phyloP scores from a whole-genome alignment of 768 basidiomycete species.

The Kwoniella botswanensis region DNA sequence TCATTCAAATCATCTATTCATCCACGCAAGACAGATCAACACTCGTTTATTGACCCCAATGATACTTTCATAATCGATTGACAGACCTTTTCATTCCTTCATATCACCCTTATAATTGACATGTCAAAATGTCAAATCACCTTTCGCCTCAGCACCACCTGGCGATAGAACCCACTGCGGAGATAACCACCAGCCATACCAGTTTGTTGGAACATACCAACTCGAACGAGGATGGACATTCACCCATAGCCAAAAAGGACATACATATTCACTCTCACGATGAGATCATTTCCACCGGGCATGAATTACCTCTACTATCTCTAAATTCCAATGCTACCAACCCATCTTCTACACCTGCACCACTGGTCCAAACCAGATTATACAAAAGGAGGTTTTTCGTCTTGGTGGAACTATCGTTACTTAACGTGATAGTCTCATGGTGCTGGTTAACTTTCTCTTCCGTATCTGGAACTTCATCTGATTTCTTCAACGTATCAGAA shows the following conservation, averaged over 20 bases:
- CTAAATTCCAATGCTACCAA: background rate
- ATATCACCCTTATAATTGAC: too few relatives aligned
- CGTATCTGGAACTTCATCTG: conserved; percentile 11
- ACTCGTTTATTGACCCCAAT: too few relatives aligned
- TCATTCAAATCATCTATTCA: too few relatives aligned
- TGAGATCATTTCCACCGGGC: too few relatives aligned
- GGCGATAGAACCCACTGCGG: background rate
- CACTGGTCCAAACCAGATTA: conserved; percentile 1
- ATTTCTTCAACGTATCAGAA: conserved; percentile 10
- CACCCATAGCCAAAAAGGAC: conserved; percentile 4
- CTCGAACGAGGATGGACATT: background rate
- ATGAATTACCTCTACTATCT: background rate
- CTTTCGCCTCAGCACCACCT: background rate
- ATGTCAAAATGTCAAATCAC: too few relatives aligned
- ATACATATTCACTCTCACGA: background rate
- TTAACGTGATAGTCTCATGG: conserved; percentile 27
- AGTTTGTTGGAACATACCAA: background rate
- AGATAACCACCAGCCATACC: background rate
- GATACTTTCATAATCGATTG: too few relatives aligned
- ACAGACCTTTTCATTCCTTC: too few relatives aligned
- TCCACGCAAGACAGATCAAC: too few relatives aligned
- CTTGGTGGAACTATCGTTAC: conserved; percentile 6
- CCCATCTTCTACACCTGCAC: background rate
- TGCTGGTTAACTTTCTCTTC: conserved; percentile 22
- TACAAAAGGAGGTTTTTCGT: conserved; percentile 15